Conservation (phyloP, 2,329 filamentous ascomycete genomes). For the Neoarthrinium moseri region DNA sequence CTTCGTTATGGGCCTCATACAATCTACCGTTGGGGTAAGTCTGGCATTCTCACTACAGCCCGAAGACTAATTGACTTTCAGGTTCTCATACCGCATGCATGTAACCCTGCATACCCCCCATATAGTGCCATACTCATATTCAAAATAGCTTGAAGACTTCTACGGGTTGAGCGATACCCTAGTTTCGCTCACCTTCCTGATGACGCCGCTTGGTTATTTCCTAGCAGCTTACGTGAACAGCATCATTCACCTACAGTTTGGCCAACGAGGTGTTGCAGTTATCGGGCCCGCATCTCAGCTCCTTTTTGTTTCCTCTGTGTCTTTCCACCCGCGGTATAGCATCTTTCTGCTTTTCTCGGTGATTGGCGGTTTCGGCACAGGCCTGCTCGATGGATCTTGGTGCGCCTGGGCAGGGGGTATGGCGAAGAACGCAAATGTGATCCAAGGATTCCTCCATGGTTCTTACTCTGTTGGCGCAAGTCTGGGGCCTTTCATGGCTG, state of each 20-base stretch:
- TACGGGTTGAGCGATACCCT: slow-evolving; percentile 40
- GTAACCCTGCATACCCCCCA: neutral
- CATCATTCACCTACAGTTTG: slow-evolving; percentile 35
- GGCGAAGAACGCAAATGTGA: slow-evolving; percentile 23
- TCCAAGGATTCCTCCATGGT: slow-evolving; percentile 37
- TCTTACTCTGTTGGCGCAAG: slow-evolving; percentile 37
- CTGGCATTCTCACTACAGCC: neutral
- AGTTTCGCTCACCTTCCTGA: slow-evolving; percentile 44
- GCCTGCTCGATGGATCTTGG: slow-evolving; percentile 41
- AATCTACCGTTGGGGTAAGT: slow-evolving; percentile 3
- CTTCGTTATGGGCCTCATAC: slow-evolving; percentile 3
- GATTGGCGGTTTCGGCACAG: slow-evolving; percentile 34
- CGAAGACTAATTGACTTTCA: neutral
- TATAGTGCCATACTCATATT: neutral
- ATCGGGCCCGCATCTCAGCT: slow-evolving; percentile 36
- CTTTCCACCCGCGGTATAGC: slow-evolving; percentile 28
- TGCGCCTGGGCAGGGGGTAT: slow-evolving; percentile 40
- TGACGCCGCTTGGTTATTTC: slow-evolving; percentile 41
- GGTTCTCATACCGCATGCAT: slow-evolving; percentile 5
- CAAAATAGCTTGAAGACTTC: slow-evolving; percentile 29
- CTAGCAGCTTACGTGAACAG: slow-evolving; percentile 37
- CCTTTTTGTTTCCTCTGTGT: slow-evolving; percentile 24
- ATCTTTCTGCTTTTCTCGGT: slow-evolving; percentile 29
- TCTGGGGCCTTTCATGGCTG: slow-evolving; percentile 32
- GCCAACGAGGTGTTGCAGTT: slow-evolving; percentile 39